Percentiles rank a stretch among this genome's conserved stretches.
Evolutionary conservation across 2,329 filamentous ascomycete genomes (phyloP).

Genomic region (Fusarium nodosum): DNA sequence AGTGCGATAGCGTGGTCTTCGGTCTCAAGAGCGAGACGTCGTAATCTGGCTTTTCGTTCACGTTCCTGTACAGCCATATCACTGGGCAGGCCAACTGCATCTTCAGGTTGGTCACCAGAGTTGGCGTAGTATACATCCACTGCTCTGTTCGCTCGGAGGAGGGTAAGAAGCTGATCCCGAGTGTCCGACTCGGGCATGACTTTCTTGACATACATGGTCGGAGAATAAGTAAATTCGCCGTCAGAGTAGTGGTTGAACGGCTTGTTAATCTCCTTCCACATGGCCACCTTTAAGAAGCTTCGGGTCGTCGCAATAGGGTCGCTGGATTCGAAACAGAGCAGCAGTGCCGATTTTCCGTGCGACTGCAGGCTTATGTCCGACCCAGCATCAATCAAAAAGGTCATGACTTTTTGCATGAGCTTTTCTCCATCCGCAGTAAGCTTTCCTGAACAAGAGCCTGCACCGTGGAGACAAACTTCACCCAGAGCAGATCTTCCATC

Average conservation of each 20-base stretch:
- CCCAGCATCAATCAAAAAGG: constrained; percentile 67
- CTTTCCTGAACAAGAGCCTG: constrained; percentile 56
- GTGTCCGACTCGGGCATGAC: constrained; percentile 58
- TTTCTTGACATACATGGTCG: constrained; percentile 71
- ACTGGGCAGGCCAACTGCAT: constrained; percentile 65
- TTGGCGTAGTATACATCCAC: constrained; percentile 68
- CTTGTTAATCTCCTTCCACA: constrained; percentile 75
- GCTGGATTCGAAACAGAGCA: constrained; percentile 70
- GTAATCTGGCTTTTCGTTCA: constrained; percentile 62
- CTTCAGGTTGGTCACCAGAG: constrained; percentile 66
- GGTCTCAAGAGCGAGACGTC: constrained; percentile 61
- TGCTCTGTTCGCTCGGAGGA: constrained; percentile 67
- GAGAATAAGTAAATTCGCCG: constrained; percentile 70
- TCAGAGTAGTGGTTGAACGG: constrained; percentile 68
- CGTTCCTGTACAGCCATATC: constrained; percentile 65
- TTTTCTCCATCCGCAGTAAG: constrained; percentile 64
- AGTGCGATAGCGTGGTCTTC: constrained; percentile 65
- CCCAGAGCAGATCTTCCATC: constrained; percentile 73
- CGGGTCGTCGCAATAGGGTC: constrained; percentile 69
- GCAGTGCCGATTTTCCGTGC: constrained; percentile 69
- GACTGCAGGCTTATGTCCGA: constrained; percentile 69
- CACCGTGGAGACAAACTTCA: constrained; percentile 71
- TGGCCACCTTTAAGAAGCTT: constrained; percentile 71
- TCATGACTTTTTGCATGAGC: constrained; percentile 69
- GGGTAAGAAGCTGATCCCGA: constrained; percentile 59